Percentiles rank a stretch among this genome's conserved stretches.
These are phyloP conservation scores for Lactarius evosmus DNA, from an alignment of 768 basidiomycete species.

Conservation along the genomic window DNA sequence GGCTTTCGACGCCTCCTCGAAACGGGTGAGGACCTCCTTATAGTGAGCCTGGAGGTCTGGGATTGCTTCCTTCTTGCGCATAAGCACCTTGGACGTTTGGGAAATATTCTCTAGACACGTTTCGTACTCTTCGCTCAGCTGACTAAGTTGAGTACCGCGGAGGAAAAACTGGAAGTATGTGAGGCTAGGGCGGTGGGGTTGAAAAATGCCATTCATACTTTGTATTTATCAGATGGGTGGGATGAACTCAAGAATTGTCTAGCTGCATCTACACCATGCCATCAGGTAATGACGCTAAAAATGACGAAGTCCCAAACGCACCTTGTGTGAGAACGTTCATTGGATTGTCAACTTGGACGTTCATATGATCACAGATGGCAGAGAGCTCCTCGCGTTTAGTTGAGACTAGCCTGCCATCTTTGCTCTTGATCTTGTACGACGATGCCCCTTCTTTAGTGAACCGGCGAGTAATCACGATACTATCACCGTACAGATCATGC, in stretches of 20 bases:
- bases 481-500: constrained; percentile 79
- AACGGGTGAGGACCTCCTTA: constrained; percentile 54
- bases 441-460: constrained; percentile 75
- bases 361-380: constrained; percentile 91
- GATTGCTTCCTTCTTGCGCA: constrained; percentile 69
- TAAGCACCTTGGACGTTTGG: constrained; percentile 60
- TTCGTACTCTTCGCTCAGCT: constrained; percentile 86
- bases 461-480: constrained; percentile 77
- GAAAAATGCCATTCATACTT: constrained; percentile 44
- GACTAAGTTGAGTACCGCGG: constrained; percentile 84
- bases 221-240: constrained; percentile 81
- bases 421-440: constrained; percentile 78
- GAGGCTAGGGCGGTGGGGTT: constrained; percentile 10
- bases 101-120: constrained; percentile 69
- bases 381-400: constrained; percentile 81
- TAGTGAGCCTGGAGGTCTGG: constrained; percentile 67
- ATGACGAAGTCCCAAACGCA: constrained; percentile 26
- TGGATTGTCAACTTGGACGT: constrained; percentile 95
- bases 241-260: constrained; percentile 81
- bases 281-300: background rate
- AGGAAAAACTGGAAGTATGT: constrained; percentile 74
- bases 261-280: constrained; percentile 15
- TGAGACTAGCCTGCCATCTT: constrained; percentile 61
- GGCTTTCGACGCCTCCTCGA: constrained; percentile 72
- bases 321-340: constrained; percentile 93